Evolutionary conservation across 208 protist genomes (phyloP).

Genomic region (Leishmania mexicana): DNA sequence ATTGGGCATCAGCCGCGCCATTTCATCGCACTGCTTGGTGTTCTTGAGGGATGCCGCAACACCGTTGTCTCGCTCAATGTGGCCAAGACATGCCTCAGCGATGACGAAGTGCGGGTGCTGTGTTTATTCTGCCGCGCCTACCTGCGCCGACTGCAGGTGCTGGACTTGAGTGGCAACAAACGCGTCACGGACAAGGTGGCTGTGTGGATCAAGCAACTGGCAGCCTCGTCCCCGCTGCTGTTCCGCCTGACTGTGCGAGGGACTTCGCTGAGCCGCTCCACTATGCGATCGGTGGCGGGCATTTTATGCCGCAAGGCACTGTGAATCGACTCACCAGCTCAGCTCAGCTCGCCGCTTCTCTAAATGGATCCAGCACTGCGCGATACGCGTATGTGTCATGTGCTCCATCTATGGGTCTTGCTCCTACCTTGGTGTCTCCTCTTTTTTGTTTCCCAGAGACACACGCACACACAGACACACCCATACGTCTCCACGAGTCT

Average conservation of each 20-base stretch:
- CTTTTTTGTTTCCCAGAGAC: not conserved
- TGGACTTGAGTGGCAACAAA: slow-evolving; percentile 39
- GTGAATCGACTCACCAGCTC: not conserved
- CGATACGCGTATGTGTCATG: not conserved
- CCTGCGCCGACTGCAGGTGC: slow-evolving; percentile 33
- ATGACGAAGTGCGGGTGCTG: slow-evolving; percentile 31
- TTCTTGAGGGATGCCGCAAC: slow-evolving; percentile 35
- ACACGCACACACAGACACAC: not conserved
- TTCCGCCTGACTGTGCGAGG: slow-evolving; percentile 15
- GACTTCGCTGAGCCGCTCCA: slow-evolving; percentile 18
- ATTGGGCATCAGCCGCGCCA: slow-evolving; percentile 22
- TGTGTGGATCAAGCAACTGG: slow-evolving; percentile 23
- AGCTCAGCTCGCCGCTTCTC: not conserved
- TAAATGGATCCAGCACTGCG: not conserved
- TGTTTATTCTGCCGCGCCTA: slow-evolving; percentile 50
- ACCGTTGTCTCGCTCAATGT: slow-evolving; percentile 21
- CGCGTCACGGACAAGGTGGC: slow-evolving; percentile 23
- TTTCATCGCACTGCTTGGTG: slow-evolving; percentile 33
- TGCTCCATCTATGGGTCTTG: not conserved
- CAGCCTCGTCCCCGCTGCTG: slow-evolving; percentile 25
- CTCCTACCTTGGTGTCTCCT: not conserved
- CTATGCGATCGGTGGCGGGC: slow-evolving; percentile 6
- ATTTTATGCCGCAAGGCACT: slow-evolving; percentile 20
- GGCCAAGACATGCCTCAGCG: slow-evolving; percentile 21
- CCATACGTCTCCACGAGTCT: not conserved